Base-by-base conservation (phyloP, 805 yeast genomes). In the Candida railenensis region DNA sequence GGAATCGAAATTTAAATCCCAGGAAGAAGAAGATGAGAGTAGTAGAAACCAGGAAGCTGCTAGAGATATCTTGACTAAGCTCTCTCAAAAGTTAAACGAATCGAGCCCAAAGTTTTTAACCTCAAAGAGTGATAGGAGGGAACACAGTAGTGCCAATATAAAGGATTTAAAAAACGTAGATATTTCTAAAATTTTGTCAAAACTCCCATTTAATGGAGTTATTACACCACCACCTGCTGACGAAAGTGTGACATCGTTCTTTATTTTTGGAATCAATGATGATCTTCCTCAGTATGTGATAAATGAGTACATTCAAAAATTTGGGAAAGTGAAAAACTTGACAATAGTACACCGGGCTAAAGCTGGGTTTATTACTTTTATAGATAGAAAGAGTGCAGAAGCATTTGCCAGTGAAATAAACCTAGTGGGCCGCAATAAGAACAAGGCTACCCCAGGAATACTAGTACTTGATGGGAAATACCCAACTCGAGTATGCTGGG, bases 191-290 rank as follows among this genome's bases (percentile, higher is more conserved):
- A 53, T 83, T 0, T 16, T 34, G 66, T 83, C 30, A 65, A 78
- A 77, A 52, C 66, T 89, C n/a, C 96, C 96, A 0, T 74, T 87
- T 47, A 80, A 80, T 37, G 88, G 87, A 1, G 72, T 76, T n/a
- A 58, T 84, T 8, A 54, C 46, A 3, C 20, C 49, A 2, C 63
- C 70, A 0, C 70, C 84, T 0, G 64, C 65, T 30, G 75, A 76
- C 44, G 48, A 57, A 3, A 54, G 62, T 0, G 56, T 79, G n/a
- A 75, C 72, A 44, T 76, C 90, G 0, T 77, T 89, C 44, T 89
- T 90, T 59, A 58, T 90, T 16, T 87, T 83, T 64, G 96, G 96
- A 1, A 70, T 89, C 16, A 83, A 78, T 48, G 78, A 80, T 3
- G 81, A 81, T 14, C 58, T 85, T 4, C 85, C 95, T 0, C 89